These are phyloP conservation scores for Babesia bigemina DNA, from an alignment of 169 alveolate species.

Conservation along the genomic window DNA sequence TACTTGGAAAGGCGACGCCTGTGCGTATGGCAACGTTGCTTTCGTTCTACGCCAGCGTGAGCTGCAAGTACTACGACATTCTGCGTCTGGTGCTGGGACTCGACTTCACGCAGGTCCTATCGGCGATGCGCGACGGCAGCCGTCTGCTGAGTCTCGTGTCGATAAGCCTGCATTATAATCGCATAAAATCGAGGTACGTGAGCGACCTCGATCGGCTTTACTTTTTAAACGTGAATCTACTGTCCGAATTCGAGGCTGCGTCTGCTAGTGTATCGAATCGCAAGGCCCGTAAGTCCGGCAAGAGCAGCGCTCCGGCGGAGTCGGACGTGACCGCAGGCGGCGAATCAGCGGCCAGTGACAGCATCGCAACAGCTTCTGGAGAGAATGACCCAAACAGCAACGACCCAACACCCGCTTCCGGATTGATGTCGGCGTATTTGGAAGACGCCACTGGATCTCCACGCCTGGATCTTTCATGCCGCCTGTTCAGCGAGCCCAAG, in stretches of 20 bases:
- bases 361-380: background rate
- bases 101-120: constrained; percentile 6
- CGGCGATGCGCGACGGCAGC: constrained; percentile 11
- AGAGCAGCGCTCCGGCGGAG: background rate
- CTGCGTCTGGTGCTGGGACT: constrained; percentile 9
- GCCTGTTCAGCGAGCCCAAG: background rate
- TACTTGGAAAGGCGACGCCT: background rate
- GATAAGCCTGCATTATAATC: constrained; percentile 30
- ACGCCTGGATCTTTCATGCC: constrained; percentile 19
- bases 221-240: constrained; percentile 30
- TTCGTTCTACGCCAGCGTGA: constrained; percentile 36
- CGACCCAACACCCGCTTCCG: background rate
- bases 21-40: constrained; percentile 10
- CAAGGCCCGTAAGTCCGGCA: constrained; percentile 28
- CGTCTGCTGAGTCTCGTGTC: constrained; percentile 32
- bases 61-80: constrained; percentile 21
- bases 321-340: background rate
- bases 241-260: constrained; percentile 14
- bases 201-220: constrained; percentile 37
- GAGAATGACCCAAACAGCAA: background rate
- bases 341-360: background rate
- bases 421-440: background rate
- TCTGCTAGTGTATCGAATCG: background rate
- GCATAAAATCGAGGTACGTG: constrained; percentile 21
- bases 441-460: background rate